Evolutionary conservation across 257 asterid species (phyloP), one percentile per base, ranked within the genome.

Genomic region (Prunella vulgaris): DNA sequence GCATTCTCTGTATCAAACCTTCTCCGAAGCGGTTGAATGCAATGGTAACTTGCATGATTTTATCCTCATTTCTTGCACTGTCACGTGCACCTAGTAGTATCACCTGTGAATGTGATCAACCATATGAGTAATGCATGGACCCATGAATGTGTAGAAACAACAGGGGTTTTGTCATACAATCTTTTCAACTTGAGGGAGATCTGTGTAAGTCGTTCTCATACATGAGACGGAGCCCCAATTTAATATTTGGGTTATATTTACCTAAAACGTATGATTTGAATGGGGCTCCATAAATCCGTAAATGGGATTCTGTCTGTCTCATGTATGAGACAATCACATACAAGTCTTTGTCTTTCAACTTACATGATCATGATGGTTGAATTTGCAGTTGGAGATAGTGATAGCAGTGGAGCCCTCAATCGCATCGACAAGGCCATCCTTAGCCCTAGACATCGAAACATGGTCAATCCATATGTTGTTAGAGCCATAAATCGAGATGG

Each of bases 321-420:
- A 46, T 46, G 20, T 12, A 42, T 42, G 51, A 42, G 10, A 35
- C 42, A 2, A 14, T 13, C 7, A 12, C 0, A 6, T 48, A 48
- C 54, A n/a, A 48, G 10, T 2, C 3, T 46, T 4, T n/a, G 24
- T 17, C 8, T 46, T 15, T n/a, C 9, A 53, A 74, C 92, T 82
- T 82, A 87, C 97, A 44, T 82, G 84, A 54, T 91, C 82, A 33
- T 91, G 97, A 66, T 88, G 79, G 82, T 89, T 89, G 81, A 92
- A 92, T 73, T 92, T 89, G 88, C 95, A 87, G 81, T 89, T 89
- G 60, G 97, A 91, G 71, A 91, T 82, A 69, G 97, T 91, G 56
- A 91, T 66, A 7, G 97, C 97, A 0, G 96, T 91, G 57, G 97
- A 91, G n/a, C 86, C 97, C 80, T 80, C 81, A 51, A 91, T 82